A percentile compares a stretch with the other conserved stretches of the same genome.
These are phyloP conservation scores for Trematosphaeria pertusa DNA, from an alignment of 2,329 filamentous ascomycete species.

Conservation along the genomic window DNA sequence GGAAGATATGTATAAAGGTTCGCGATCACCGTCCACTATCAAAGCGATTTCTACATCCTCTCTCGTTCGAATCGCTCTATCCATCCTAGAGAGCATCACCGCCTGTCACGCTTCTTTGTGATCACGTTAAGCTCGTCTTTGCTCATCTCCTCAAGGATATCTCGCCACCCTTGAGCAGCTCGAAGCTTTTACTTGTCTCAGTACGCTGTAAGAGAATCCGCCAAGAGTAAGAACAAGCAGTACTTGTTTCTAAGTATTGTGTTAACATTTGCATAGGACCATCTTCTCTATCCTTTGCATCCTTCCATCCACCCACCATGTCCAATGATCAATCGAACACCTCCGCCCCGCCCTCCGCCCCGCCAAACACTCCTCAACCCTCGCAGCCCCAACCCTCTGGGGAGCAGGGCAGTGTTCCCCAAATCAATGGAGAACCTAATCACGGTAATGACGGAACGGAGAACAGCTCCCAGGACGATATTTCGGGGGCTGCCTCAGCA, in stretches of 20 bases:
- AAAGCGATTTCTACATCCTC: constrained; percentile 1
- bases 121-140: constrained; percentile 4
- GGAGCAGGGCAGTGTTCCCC: too few relatives aligned
- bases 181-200: constrained; percentile 2
- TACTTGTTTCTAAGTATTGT: neutral
- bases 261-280: neutral
- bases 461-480: too few relatives aligned
- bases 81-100: constrained; percentile 4
- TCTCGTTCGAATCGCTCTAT: constrained; percentile 3
- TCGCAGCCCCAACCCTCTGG: too few relatives aligned
- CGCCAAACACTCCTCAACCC: too few relatives aligned
- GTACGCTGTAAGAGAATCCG: neutral
- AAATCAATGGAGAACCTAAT: too few relatives aligned
- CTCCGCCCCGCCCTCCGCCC: too few relatives aligned
- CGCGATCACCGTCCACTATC: constrained; percentile 6
- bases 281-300: neutral
- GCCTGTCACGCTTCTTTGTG: constrained; percentile 7
- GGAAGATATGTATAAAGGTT: constrained; percentile 9
- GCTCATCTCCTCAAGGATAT: neutral
- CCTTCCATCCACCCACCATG: neutral
- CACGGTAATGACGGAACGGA: too few relatives aligned
- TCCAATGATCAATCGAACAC: constrained; percentile 1
- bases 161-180: constrained; percentile 1
- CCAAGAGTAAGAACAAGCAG: constrained; percentile 3
- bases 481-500: too few relatives aligned